Conservation (phyloP, 2,329 filamentous ascomycete genomes). For the Zymoseptoria pseudotritici region DNA sequence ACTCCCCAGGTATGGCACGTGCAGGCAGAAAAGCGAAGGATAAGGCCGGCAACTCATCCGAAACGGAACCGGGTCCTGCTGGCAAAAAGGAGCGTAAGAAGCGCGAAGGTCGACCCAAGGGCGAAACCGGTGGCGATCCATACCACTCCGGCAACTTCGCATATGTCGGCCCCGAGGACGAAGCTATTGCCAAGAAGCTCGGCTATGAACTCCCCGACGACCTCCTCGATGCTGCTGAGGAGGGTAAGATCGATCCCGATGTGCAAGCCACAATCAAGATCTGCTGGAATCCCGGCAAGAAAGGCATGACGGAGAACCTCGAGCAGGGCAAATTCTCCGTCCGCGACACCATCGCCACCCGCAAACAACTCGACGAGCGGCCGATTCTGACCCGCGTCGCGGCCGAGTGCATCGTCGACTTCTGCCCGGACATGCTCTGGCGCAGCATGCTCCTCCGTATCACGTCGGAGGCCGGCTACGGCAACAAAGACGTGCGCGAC, state of each 20-base stretch:
- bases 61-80: slow-evolving; percentile 3
- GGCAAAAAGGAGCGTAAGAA: slow-evolving; percentile 17
- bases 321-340: slow-evolving; percentile 26
- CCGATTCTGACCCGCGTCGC: slow-evolving; percentile 24
- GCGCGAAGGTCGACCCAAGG: slow-evolving; percentile 10
- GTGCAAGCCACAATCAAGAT: slow-evolving; percentile 23
- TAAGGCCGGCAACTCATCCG: slow-evolving; percentile 8
- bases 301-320: slow-evolving; percentile 24
- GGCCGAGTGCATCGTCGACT: slow-evolving; percentile 31
- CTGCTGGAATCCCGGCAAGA: slow-evolving; percentile 30
- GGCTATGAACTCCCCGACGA: slow-evolving; percentile 20
- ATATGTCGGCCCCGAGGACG: slow-evolving; percentile 17
- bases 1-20: slow-evolving; percentile 15
- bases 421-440: slow-evolving; percentile 31
- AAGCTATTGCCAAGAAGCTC: slow-evolving; percentile 7
- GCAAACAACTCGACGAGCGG: slow-evolving; percentile 22
- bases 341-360: slow-evolving; percentile 28
- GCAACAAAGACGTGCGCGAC: slow-evolving; percentile 29
- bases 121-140: slow-evolving; percentile 21
- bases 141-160: slow-evolving; percentile 27
- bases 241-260: slow-evolving; percentile 17
- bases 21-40: slow-evolving; percentile 13
- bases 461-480: slow-evolving; percentile 23
- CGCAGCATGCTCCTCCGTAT: slow-evolving; percentile 30
- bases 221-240: slow-evolving; percentile 24